Percentiles rank a stretch among this genome's conserved stretches.
These are phyloP conservation scores for Lippia alba DNA, from an alignment of 305 asterid species.

Conservation along the genomic window DNA sequence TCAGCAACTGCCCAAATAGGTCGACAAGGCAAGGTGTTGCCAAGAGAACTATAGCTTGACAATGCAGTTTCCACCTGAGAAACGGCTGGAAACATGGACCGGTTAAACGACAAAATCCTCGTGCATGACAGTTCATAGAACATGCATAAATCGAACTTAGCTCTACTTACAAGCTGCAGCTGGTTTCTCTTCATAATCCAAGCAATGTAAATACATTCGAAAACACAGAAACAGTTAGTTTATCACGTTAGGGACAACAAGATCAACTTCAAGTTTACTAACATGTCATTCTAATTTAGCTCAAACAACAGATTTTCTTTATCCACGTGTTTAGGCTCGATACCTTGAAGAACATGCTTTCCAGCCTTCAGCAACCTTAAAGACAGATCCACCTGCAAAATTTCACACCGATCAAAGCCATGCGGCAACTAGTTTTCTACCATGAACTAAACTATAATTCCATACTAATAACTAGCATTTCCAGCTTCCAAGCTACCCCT, in stretches of 20 bases:
- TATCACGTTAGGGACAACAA: slow-evolving; percentile 5
- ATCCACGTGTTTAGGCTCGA: neutral
- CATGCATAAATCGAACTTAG: slow-evolving; percentile 11
- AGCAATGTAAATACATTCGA: slow-evolving; percentile 40
- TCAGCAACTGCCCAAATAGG: slow-evolving; percentile 81
- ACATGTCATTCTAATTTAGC: neutral
- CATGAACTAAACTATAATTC: no score
- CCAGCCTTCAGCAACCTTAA: slow-evolving; percentile 62
- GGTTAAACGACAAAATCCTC: neutral
- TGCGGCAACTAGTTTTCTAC: no score
- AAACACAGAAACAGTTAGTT: slow-evolving; percentile 39
- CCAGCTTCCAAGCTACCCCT: neutral
- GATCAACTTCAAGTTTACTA: slow-evolving; percentile 1
- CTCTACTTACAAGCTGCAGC: slow-evolving; percentile 66
- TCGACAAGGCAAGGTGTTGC: slow-evolving; percentile 39
- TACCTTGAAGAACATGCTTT: slow-evolving; percentile 79
- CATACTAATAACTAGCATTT: no score
- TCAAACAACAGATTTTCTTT: neutral
- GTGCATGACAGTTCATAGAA: neutral
- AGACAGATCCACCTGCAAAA: slow-evolving; percentile 65
- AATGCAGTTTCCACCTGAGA: slow-evolving; percentile 59
- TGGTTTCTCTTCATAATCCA: slow-evolving; percentile 68
- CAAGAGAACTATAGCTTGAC: slow-evolving; percentile 52
- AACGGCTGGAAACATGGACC: slow-evolving; percentile 42
- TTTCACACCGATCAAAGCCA: no score